Evolutionary conservation across 2,329 filamentous ascomycete species (phyloP).

Genomic region (Emmonsiellopsis sp.): DNA sequence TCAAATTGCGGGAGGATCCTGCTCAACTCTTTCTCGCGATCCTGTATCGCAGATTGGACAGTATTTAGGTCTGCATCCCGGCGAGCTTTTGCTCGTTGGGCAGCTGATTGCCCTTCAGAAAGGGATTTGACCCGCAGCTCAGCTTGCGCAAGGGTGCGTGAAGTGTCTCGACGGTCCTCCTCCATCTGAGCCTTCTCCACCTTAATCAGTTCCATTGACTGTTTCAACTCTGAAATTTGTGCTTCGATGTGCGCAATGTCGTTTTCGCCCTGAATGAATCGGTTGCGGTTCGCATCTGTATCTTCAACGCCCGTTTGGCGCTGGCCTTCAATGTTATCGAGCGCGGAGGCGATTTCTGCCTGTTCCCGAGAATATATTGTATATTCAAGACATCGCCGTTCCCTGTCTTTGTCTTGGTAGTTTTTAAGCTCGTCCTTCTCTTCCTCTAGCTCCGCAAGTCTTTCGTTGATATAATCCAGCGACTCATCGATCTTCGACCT

Average conservation of each 20-base stretch:
- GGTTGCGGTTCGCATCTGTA: slow-evolving; percentile 68
- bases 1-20: slow-evolving; percentile 69
- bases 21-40: slow-evolving; percentile 67
- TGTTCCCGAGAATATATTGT: slow-evolving; percentile 89
- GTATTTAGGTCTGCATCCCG: slow-evolving; percentile 63
- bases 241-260: slow-evolving; percentile 66
- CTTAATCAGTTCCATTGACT: slow-evolving; percentile 73
- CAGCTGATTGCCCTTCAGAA: slow-evolving; percentile 69
- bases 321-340: slow-evolving; percentile 74
- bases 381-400: slow-evolving; percentile 86
- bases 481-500: slow-evolving; percentile 88
- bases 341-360: slow-evolving; percentile 61
- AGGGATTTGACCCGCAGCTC: slow-evolving; percentile 78
- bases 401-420: slow-evolving; percentile 90
- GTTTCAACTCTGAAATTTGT: slow-evolving; percentile 68
- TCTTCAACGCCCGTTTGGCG: slow-evolving; percentile 75
- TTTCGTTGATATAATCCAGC: slow-evolving; percentile 82
- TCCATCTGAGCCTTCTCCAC: slow-evolving; percentile 83
- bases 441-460: slow-evolving; percentile 81
- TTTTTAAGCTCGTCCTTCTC: slow-evolving; percentile 92
- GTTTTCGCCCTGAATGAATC: slow-evolving; percentile 69
- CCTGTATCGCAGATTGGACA: slow-evolving; percentile 63
- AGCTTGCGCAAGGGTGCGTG: slow-evolving; percentile 70
- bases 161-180: slow-evolving; percentile 74
- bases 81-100: slow-evolving; percentile 61